Base-by-base conservation (phyloP, 805 yeast genomes). In the Babjeviella inositovora region DNA sequence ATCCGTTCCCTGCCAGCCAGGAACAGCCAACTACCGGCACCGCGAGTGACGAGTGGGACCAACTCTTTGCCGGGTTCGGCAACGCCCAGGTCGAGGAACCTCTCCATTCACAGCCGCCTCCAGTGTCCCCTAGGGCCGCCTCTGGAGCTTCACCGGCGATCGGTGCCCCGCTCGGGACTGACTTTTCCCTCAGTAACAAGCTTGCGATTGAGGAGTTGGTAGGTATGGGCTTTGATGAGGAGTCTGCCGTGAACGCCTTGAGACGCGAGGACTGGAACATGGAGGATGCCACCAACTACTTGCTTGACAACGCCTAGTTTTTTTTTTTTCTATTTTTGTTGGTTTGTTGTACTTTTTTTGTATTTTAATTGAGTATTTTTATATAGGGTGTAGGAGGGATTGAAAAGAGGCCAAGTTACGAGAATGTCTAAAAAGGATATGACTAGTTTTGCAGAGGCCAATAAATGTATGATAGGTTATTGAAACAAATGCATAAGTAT, bases 21-120 rank as follows among this genome's bases (percentile, higher is more conserved):
- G 27, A 22, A 11, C 25, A 19, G 2, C 26, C 29, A 22, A 14
- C 30, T 13, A 8, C 29, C 20, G 19, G 27, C 26, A 10, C 38
- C 37, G 29, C n/a, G 15, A 62, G 57, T 25, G 93, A 81, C 38
- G 96, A 84, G 44, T 84, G 96, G 96, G 94, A 84, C 39, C 85
- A 81, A 49, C 62, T 84, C 13, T 84, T 84, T 52, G 87, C 92
- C 4, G 93, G 92, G 0, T 77, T 80, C 42, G 85, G 87, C 10
- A 75, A 74, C 32, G 57, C 49, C 45, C 17, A 32, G 26, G 13
- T 14, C 38, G 25, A 32, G 37, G 15, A 14, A 14, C 33, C 8
- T 18, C 27, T 11, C n/a, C 26, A 10, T 8, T 22, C 23, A 13
- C 23, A 27, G 9, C n/a, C 15, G 28, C 25, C 12, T 29, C 34